Conservation (phyloP, 2,329 filamentous ascomycete genomes). For the Decorospora gaudefroyi region DNA sequence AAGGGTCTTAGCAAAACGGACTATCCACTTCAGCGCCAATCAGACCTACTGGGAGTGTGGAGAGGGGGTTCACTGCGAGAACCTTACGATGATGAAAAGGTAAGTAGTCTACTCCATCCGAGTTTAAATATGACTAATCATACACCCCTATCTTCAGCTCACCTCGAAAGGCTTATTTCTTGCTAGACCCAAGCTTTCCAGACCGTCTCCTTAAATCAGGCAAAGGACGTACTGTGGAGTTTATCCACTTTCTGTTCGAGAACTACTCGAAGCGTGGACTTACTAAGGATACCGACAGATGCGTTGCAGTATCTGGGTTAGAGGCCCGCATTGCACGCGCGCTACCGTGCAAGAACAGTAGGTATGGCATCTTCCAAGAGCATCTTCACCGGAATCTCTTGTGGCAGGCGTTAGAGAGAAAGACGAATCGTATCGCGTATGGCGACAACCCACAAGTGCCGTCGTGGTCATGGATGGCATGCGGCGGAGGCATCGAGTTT, state of each 20-base stretch:
- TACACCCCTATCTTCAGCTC: constrained; percentile 11
- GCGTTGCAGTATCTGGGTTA: constrained; percentile 21
- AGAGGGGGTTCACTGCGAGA: constrained; percentile 21
- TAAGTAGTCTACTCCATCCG: constrained; percentile 15
- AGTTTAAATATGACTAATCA: constrained; percentile 4
- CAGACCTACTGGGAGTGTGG: constrained; percentile 26
- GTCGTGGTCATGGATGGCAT: no score
- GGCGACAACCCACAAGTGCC: constrained; percentile 12
- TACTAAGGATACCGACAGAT: constrained; percentile 15
- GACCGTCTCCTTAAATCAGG: constrained; percentile 11
- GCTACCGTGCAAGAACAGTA: constrained; percentile 9
- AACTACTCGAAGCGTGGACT: constrained; percentile 18
- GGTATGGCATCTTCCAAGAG: constrained; percentile 18
- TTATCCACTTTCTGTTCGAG: no score
- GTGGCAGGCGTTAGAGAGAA: constrained; percentile 12
- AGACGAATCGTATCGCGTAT: constrained; percentile 11
- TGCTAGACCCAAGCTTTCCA: no score
- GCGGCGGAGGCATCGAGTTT: no score
- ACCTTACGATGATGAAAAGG: constrained; percentile 18
- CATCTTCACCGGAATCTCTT: constrained; percentile 22
- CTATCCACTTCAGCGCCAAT: constrained; percentile 22
- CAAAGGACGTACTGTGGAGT: constrained; percentile 8
- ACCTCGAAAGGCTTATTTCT: constrained; percentile 12
- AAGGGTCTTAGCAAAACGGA: constrained; percentile 19
- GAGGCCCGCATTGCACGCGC: constrained; percentile 16